Evolutionary conservation across 805 yeast genomes (phyloP).

Genomic region (Suhomyces kilbournensis): DNA sequence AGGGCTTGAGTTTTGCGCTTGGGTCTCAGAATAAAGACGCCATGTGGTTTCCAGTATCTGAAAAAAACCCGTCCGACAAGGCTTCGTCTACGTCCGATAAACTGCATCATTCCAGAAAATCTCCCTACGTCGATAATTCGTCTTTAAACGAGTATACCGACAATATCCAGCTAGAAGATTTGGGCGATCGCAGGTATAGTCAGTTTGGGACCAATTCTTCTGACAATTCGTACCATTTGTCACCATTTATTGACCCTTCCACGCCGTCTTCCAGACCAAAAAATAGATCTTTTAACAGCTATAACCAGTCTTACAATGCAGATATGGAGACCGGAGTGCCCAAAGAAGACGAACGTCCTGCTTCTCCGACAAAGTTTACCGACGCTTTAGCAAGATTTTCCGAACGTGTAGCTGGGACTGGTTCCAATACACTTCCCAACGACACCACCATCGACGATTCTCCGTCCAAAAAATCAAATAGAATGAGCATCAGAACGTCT

Average conservation of each 20-base stretch:
- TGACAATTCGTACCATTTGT: not conserved
- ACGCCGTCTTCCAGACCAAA: not conserved
- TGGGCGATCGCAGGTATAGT: not conserved
- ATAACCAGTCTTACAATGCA: not conserved
- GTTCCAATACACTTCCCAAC: constrained; percentile 5
- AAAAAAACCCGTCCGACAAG: not conserved
- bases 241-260: constrained; percentile 4
- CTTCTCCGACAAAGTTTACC: constrained; percentile 22
- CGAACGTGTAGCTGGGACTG: constrained; percentile 36
- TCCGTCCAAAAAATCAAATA: not conserved
- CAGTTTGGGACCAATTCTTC: not conserved
- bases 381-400: constrained; percentile 27
- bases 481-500: not conserved
- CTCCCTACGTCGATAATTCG: not conserved
- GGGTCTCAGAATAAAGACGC: constrained; percentile 22
- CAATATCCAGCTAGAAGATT: constrained; percentile 17
- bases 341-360: constrained; percentile 5
- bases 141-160: constrained; percentile 9
- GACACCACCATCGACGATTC: not conserved
- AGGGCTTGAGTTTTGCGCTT: constrained; percentile 34
- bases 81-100: not conserved
- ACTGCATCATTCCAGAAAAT: not conserved
- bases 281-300: not conserved
- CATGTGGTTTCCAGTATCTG: constrained; percentile 29
- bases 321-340: not conserved